Evolutionary conservation across 169 alveolate species (phyloP).

Genomic region (Cryptosporidium sp.): DNA sequence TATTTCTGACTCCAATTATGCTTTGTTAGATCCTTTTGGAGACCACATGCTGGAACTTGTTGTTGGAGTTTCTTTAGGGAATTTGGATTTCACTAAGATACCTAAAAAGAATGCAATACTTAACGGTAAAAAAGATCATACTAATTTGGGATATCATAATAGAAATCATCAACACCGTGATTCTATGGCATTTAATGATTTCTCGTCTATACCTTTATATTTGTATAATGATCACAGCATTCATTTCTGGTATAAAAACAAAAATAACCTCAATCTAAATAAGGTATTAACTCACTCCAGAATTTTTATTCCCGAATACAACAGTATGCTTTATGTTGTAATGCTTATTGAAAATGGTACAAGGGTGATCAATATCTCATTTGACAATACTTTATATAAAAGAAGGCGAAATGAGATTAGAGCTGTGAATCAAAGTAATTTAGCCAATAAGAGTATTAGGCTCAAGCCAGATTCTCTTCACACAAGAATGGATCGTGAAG

Average conservation of each 20-base stretch:
- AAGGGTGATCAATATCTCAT: conserved; percentile 47
- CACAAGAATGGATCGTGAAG: background rate
- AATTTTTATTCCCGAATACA: conserved; percentile 32
- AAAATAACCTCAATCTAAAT: conserved; percentile 1
- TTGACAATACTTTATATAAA: conserved; percentile 35
- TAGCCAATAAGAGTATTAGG: background rate
- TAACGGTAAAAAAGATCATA: background rate
- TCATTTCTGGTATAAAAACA: conserved; percentile 22
- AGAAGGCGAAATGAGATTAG: conserved; percentile 34
- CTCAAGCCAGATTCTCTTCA: background rate
- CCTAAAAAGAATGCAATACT: background rate
- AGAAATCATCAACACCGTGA: background rate
- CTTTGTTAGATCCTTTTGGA: conserved; percentile 55
- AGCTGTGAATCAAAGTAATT: background rate
- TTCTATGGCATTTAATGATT: background rate
- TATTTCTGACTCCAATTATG: conserved; percentile 37
- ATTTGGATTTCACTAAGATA: background rate
- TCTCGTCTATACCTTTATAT: conserved; percentile 14
- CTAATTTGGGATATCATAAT: too few species aligned
- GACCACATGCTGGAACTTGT: conserved; percentile 41
- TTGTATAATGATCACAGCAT: conserved; percentile 18
- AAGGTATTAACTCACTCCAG: conserved; percentile 45
- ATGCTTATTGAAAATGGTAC: conserved; percentile 55
- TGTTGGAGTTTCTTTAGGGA: conserved; percentile 22
- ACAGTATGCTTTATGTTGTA: conserved; percentile 21